Percentiles rank a stretch among this genome's conserved stretches.
phyloP scores from a whole-genome alignment of 371 early-diverging fungal genomes.

The Apophysomyces trapeziformis region DNA sequence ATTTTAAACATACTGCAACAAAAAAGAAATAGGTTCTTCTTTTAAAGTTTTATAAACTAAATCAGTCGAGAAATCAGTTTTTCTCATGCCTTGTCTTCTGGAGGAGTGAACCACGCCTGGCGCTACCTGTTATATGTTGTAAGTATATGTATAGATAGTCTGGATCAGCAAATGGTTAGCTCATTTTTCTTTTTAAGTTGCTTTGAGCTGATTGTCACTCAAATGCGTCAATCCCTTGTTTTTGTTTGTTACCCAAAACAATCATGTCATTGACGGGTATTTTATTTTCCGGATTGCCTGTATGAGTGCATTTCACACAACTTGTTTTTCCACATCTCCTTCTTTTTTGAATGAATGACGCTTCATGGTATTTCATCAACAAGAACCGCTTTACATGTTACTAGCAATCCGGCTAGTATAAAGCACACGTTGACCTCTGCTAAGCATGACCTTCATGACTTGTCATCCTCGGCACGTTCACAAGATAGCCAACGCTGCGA shows the following conservation, averaged over 20 bases:
- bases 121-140: too few relatives aligned
- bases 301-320: conserved; percentile 10
- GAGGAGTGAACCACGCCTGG: too few relatives aligned
- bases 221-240: background rate
- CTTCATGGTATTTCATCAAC: background rate
- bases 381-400: background rate
- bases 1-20: too few relatives aligned
- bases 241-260: conserved; percentile 6
- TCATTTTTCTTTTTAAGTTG: too few relatives aligned
- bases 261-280: conserved; percentile 3
- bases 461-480: background rate
- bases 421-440: background rate
- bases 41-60: too few relatives aligned
- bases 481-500: background rate
- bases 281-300: background rate
- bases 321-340: conserved; percentile 8
- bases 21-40: too few relatives aligned
- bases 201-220: too few relatives aligned
- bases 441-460: background rate
- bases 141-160: too few relatives aligned
- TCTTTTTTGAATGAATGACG: conserved; percentile 12
- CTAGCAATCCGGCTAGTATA: background rate
- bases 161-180: too few relatives aligned
- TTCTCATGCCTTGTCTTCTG: too few relatives aligned
- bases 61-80: too few relatives aligned